Percentiles rank a stretch among this genome's conserved stretches.
Evolutionary conservation across 495 filamentous ascomycete genomes (phyloP).

Genomic region (Lophiotrema nucula): DNA sequence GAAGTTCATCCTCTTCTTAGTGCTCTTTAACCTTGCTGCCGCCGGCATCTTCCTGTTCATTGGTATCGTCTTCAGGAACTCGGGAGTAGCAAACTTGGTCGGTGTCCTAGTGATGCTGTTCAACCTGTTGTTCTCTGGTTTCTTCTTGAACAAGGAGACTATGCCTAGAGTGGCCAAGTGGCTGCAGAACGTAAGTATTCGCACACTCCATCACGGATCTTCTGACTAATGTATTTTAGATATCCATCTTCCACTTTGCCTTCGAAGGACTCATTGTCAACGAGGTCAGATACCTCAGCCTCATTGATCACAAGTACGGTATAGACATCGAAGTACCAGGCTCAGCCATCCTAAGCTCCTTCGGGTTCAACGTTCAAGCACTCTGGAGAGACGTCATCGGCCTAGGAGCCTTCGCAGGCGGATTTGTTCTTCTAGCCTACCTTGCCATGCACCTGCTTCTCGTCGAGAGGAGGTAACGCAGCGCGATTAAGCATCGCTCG

Average conservation of each 20-base stretch:
- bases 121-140: constrained; percentile 87
- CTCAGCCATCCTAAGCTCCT: constrained; percentile 87
- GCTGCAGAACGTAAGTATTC: constrained; percentile 69
- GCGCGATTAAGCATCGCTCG: too few relatives aligned
- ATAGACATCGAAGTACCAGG: constrained; percentile 95
- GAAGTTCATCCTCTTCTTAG: constrained; percentile 85
- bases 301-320: constrained; percentile 88
- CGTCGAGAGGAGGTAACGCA: constrained; percentile 85
- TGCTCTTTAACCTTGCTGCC: constrained; percentile 94
- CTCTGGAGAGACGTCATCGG: constrained; percentile 84
- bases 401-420: constrained; percentile 74
- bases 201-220: neutral
- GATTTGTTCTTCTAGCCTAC: constrained; percentile 88
- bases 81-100: constrained; percentile 89
- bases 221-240: constrained; percentile 43
- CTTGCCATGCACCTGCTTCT: constrained; percentile 89
- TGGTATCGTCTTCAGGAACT: constrained; percentile 89
- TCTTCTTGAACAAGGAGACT: constrained; percentile 89
- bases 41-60: constrained; percentile 93
- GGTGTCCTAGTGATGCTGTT: constrained; percentile 98
- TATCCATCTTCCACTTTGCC: constrained; percentile 99
- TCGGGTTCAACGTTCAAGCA: constrained; percentile 82
- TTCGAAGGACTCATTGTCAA: constrained; percentile 98
- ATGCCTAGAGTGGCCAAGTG: constrained; percentile 81
- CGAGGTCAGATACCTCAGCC: constrained; percentile 85